These are phyloP conservation scores for Cantharellus anzutake DNA, from an alignment of 768 basidiomycete species.

Conservation along the genomic window DNA sequence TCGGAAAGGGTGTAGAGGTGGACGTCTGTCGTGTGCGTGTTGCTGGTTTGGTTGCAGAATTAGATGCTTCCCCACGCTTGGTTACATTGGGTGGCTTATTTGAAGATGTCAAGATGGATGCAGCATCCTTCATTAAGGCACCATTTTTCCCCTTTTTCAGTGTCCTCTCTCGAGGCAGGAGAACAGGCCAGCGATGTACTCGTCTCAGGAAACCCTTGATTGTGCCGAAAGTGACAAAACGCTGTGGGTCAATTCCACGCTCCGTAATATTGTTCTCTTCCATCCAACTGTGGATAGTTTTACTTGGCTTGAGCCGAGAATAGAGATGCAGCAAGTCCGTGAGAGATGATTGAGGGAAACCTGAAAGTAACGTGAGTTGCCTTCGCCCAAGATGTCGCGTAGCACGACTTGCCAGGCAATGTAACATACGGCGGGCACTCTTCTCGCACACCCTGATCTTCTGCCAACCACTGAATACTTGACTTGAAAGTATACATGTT, in stretches of 20 bases:
- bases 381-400: slow-evolving; percentile 1
- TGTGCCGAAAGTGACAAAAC: slow-evolving; percentile 94
- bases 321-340: slow-evolving; percentile 73
- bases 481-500: slow-evolving; percentile 91
- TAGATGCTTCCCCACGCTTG: neutral
- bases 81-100: neutral
- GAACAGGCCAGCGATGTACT: slow-evolving; percentile 83
- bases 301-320: slow-evolving; percentile 65
- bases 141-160: neutral
- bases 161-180: slow-evolving; percentile 13
- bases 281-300: slow-evolving; percentile 79
- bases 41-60: neutral
- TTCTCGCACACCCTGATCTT: slow-evolving; percentile 61
- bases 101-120: neutral
- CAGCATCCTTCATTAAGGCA: neutral
- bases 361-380: slow-evolving; percentile 5
- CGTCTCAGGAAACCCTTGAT: slow-evolving; percentile 96
- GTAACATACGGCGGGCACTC: slow-evolving; percentile 92
- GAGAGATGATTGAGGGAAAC: slow-evolving; percentile 53
- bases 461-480: slow-evolving; percentile 71
- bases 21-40: neutral
- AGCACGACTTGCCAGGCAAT: slow-evolving; percentile 29
- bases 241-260: slow-evolving; percentile 69
- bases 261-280: slow-evolving; percentile 47
- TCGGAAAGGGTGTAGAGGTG: neutral